A percentile compares a stretch with the other conserved stretches of the same genome.
Conservation (phyloP, 371 early-diverging fungal genomes). For the Syncephalis fuscata region DNA sequence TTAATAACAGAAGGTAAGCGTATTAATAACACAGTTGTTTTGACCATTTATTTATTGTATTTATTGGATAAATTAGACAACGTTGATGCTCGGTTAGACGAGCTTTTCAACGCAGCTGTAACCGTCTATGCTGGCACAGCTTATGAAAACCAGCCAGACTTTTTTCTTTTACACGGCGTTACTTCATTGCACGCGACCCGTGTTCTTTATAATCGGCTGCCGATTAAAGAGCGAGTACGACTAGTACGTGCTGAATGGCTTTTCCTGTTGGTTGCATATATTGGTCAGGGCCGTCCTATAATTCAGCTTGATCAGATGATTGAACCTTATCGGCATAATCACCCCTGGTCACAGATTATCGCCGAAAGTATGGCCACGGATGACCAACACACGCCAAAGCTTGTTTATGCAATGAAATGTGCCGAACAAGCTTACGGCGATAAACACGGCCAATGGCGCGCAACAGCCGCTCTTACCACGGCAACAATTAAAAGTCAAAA, state of each 20-base stretch:
- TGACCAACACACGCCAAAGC: too few species aligned
- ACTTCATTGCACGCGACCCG: slow-evolving; percentile 2
- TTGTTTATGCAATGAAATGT: too few species aligned
- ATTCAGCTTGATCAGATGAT: too few species aligned
- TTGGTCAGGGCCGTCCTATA: too few species aligned
- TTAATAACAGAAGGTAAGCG: background rate
- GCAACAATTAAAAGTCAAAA: too few species aligned
- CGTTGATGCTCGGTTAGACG: background rate
- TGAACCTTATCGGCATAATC: too few species aligned
- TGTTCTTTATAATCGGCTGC: background rate
- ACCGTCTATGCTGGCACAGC: background rate
- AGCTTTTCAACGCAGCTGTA: background rate
- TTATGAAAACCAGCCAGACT: background rate
- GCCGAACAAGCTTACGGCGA: too few species aligned
- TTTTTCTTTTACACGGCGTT: slow-evolving; percentile 2
- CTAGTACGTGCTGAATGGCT: background rate
- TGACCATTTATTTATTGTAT: background rate
- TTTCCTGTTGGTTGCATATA: too few species aligned
- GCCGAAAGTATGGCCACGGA: too few species aligned
- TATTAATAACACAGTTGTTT: background rate
- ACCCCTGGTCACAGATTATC: too few species aligned
- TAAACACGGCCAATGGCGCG: too few species aligned
- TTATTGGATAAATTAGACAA: background rate
- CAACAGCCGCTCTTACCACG: too few species aligned
- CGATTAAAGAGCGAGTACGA: background rate